phyloP scores from a whole-genome alignment of 2,329 filamentous ascomycete species.

The Trichoderma sp. region DNA sequence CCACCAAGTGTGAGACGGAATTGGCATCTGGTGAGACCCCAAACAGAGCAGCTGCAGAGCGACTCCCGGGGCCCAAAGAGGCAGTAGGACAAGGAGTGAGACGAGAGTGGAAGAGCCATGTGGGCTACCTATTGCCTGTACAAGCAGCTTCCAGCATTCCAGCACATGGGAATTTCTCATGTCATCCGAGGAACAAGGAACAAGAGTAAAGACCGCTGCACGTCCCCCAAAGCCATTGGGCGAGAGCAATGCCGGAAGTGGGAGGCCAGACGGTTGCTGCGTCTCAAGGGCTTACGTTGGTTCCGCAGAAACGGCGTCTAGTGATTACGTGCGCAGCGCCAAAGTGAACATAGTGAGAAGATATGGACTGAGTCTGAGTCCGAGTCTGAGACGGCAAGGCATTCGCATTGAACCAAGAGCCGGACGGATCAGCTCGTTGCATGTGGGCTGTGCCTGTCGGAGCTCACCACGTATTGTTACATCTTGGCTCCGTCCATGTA shows the following conservation, averaged over 20 bases:
- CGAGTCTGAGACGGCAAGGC: background rate
- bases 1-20: background rate
- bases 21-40: background rate
- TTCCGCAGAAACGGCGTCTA: background rate
- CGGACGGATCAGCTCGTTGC: background rate
- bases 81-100: background rate
- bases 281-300: conserved; percentile 10
- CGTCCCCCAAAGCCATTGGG: conserved; percentile 1
- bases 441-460: conserved; percentile 7
- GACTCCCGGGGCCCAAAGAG: background rate
- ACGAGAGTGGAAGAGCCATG: background rate
- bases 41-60: conserved; percentile 1
- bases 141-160: background rate
- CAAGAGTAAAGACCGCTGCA: background rate
- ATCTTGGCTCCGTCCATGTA: background rate
- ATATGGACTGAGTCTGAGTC: background rate
- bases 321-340: conserved; percentile 18
- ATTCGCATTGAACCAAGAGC: background rate
- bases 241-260: background rate
- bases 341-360: background rate
- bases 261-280: background rate
- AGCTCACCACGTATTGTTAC: conserved; percentile 12
- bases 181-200: background rate
- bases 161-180: background rate
- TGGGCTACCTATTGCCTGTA: background rate